Evolutionary conservation across 805 yeast genomes (phyloP).

Genomic region (Danielozyma ontarioensis): DNA sequence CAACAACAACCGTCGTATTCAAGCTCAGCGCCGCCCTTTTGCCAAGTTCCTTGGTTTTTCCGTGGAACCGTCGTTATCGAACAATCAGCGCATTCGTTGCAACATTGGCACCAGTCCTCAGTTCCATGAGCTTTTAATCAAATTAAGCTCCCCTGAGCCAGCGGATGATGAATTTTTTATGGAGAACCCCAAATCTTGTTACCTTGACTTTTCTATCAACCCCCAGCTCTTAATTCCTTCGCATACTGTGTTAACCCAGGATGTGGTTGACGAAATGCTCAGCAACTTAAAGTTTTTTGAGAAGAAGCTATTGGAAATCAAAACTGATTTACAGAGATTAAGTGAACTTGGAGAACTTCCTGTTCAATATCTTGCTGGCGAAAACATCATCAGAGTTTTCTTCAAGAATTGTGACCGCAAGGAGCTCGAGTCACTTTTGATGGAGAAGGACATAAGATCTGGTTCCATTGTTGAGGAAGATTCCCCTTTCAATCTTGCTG

Average conservation of each 20-base stretch:
- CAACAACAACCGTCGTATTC: background rate
- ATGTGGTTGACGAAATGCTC: conserved; percentile 26
- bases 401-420: conserved; percentile 67
- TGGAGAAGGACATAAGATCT: conserved; percentile 54
- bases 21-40: background rate
- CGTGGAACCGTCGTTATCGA: too few species aligned
- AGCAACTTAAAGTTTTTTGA: conserved; percentile 23
- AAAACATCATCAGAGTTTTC: conserved; percentile 46
- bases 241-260: conserved; percentile 28
- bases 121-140: conserved; percentile 12
- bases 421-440: conserved; percentile 51
- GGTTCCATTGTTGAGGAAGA: conserved; percentile 45
- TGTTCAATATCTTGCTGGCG: conserved; percentile 39
- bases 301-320: conserved; percentile 36
- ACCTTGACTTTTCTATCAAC: conserved; percentile 29
- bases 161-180: conserved; percentile 3
- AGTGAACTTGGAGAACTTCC: conserved; percentile 66
- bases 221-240: conserved; percentile 25
- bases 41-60: too few species aligned
- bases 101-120: conserved; percentile 24
- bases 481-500: background rate
- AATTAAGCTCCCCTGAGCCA: conserved; percentile 1
- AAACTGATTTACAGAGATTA: conserved; percentile 38
- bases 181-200: conserved; percentile 13
- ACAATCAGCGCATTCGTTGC: conserved; percentile 12